phyloP scores from a whole-genome alignment of 2,329 filamentous ascomycete genomes.

The Celoporthe dispersa region DNA sequence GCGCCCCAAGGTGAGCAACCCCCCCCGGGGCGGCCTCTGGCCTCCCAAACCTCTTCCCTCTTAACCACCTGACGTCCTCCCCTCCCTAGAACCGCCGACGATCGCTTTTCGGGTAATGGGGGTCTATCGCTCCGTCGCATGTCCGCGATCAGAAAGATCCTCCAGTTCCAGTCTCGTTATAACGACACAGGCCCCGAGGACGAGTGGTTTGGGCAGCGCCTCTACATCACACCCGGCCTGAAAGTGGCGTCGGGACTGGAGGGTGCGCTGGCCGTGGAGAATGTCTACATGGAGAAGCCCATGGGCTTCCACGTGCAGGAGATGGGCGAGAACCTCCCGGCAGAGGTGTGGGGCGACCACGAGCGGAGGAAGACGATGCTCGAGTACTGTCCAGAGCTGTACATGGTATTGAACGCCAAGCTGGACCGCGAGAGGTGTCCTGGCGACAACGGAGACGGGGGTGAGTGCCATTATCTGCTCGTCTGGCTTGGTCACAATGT shows the following conservation, averaged over 20 bases:
- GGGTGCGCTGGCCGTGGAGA: conserved; percentile 34
- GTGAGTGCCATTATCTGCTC: conserved; percentile 10
- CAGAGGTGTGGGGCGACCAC: conserved; percentile 53
- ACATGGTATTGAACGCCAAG: conserved; percentile 57
- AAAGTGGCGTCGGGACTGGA: conserved; percentile 46
- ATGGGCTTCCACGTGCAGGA: conserved; percentile 64
- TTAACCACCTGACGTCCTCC: not conserved
- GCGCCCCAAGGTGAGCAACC: conserved; percentile 48
- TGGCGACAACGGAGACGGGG: conserved; percentile 26
- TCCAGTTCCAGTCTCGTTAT: conserved; percentile 51
- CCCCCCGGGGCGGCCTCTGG: not conserved
- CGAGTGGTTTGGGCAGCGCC: conserved; percentile 58
- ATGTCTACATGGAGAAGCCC: conserved; percentile 41
- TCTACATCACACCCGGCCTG: conserved; percentile 53
- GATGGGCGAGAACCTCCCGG: conserved; percentile 50
- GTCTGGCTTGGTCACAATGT: not conserved
- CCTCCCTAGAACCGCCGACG: conserved; percentile 26
- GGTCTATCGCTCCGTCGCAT: conserved; percentile 58
- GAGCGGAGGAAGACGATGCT: conserved; percentile 55
- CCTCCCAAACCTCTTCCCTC: not conserved
- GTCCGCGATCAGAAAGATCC: conserved; percentile 56
- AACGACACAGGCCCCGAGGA: conserved; percentile 56
- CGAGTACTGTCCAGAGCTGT: conserved; percentile 63
- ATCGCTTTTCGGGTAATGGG: conserved; percentile 55
- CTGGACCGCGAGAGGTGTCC: conserved; percentile 29